Evolutionary conservation across 768 basidiomycete species (phyloP).

Genomic region (Mrakia gelida): DNA sequence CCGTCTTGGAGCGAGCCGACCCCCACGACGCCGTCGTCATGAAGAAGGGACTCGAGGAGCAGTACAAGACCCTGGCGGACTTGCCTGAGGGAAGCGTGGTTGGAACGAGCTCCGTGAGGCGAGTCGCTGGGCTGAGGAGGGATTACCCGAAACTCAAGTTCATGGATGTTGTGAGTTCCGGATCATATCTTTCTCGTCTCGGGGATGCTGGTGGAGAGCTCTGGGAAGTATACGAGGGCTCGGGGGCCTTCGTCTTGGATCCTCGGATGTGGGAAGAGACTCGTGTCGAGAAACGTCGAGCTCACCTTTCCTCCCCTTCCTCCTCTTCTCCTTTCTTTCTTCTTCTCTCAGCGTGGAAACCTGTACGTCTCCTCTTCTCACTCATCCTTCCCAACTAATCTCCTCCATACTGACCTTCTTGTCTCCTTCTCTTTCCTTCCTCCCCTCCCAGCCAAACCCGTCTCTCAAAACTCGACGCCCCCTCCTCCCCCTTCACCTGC

Average conservation of each 20-base stretch:
- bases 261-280: not conserved
- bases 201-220: too few relatives aligned
- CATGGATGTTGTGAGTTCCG: slow-evolving; percentile 72
- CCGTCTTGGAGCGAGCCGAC: slow-evolving; percentile 79
- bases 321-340: not conserved
- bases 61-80: slow-evolving; percentile 70
- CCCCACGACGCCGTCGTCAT: slow-evolving; percentile 85
- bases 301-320: not conserved
- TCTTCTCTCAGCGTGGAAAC: slow-evolving; percentile 65
- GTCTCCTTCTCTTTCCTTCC: not conserved
- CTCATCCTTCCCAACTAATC: too few relatives aligned
- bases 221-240: too few relatives aligned
- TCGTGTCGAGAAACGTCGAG: not conserved
- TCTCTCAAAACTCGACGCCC: slow-evolving; percentile 80
- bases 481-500: slow-evolving; percentile 72
- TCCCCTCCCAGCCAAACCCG: slow-evolving; percentile 76
- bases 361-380: slow-evolving; percentile 49
- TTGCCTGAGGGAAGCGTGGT: slow-evolving; percentile 82
- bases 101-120: slow-evolving; percentile 90
- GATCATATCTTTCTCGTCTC: not conserved
- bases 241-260: too few relatives aligned
- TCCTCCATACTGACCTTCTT: not conserved
- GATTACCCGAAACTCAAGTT: slow-evolving; percentile 72
- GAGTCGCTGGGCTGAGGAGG: slow-evolving; percentile 83
- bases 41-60: slow-evolving; percentile 55